A percentile compares a stretch with the other conserved stretches of the same genome.
Evolutionary conservation across 495 filamentous ascomycete genomes (phyloP).

Genomic region (Letharia columbiana): DNA sequence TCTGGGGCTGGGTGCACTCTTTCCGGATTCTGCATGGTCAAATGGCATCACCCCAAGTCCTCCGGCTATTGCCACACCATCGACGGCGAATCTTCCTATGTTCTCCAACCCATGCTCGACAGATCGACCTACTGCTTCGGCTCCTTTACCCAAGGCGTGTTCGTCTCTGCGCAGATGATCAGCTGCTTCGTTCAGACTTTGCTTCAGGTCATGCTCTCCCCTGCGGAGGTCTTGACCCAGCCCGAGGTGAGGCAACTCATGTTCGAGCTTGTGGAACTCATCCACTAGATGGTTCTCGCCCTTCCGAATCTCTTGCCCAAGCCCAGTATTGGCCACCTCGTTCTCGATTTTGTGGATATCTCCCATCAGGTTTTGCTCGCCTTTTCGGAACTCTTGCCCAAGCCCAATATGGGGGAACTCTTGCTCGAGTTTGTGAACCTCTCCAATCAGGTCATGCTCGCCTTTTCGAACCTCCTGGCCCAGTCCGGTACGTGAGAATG

Average conservation of each 20-base stretch:
- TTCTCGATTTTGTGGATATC: conserved; percentile 2
- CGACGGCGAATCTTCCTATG: background rate
- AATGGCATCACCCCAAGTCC: background rate
- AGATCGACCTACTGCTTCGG: background rate
- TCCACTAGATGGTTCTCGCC: background rate
- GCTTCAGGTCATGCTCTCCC: background rate
- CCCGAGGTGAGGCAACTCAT: background rate
- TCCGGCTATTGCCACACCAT: conserved; percentile 5
- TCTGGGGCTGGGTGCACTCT: background rate
- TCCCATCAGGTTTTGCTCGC: background rate
- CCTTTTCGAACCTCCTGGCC: conserved; percentile 1
- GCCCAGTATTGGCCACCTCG: background rate
- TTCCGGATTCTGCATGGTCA: conserved; percentile 1
- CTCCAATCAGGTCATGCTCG: conserved; percentile 5
- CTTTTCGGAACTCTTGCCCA: background rate
- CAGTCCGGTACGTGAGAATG: background rate
- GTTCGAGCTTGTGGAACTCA: conserved; percentile 6
- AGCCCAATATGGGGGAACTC: background rate
- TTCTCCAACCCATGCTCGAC: background rate
- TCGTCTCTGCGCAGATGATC: conserved; percentile 1
- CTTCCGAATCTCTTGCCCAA: background rate
- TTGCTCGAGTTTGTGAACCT: background rate
- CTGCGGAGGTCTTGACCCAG: background rate
- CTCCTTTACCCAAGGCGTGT: conserved; percentile 4
- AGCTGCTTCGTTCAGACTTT: background rate